Conservation (phyloP, 2,329 filamentous ascomycete genomes). For the Colletotrichum somersetense region DNA sequence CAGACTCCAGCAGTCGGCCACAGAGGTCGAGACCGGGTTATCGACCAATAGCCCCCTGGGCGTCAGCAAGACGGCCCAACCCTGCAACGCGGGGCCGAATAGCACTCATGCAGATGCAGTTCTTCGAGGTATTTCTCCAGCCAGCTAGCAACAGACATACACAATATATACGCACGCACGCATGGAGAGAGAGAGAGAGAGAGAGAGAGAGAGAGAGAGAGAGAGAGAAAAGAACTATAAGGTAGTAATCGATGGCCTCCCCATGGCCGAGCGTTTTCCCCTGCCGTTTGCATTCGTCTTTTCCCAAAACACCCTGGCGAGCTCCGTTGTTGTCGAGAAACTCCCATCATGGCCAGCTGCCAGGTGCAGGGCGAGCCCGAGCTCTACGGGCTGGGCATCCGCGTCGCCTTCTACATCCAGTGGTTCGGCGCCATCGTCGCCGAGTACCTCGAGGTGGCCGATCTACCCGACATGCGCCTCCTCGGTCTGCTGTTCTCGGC, state of each 20-base stretch:
- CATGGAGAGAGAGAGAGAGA: not conserved
- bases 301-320: not conserved
- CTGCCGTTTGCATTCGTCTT: not conserved
- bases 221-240: not conserved
- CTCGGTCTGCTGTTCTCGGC: constrained; percentile 51
- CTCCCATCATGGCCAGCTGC: constrained; percentile 45
- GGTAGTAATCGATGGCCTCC: constrained; percentile 8
- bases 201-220: not conserved
- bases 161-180: too few relatives aligned
- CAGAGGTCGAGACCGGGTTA: constrained; percentile 6
- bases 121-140: constrained; percentile 27
- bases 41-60: constrained; percentile 24
- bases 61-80: constrained; percentile 37
- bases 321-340: too few relatives aligned
- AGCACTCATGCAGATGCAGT: constrained; percentile 13
- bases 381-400: constrained; percentile 53
- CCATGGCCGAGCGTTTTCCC: not conserved
- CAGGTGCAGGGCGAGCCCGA: constrained; percentile 46
- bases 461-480: constrained; percentile 48
- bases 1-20: constrained; percentile 3
- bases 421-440: constrained; percentile 52
- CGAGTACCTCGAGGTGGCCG: constrained; percentile 48
- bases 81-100: constrained; percentile 23
- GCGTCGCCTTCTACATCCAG: constrained; percentile 52
- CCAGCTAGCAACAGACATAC: not conserved